Percentiles rank a stretch among this genome's conserved stretches.
phyloP scores from a whole-genome alignment of 257 asterid genomes.

The Prunella vulgaris region DNA sequence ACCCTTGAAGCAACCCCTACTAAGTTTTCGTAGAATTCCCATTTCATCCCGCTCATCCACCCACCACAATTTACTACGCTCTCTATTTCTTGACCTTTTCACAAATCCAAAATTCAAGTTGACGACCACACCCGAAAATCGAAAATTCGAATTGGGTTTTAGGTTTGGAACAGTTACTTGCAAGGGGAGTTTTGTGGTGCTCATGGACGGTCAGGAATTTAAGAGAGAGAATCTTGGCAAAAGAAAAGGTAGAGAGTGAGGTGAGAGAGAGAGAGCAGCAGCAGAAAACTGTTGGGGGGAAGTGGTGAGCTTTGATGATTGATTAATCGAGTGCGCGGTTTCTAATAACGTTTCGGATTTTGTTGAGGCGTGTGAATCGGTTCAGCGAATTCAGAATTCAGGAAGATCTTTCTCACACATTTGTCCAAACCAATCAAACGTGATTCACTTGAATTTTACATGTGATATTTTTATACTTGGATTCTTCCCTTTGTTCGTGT shows the following conservation, averaged over 20 bases:
- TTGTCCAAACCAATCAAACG: constrained; percentile 12
- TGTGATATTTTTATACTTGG: neutral
- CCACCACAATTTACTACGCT: constrained; percentile 30
- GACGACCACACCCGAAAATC: constrained; percentile 29
- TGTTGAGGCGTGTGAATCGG: neutral
- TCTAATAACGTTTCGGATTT: neutral
- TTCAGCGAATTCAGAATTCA: neutral
- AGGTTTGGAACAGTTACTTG: constrained; percentile 34
- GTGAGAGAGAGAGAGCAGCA: neutral
- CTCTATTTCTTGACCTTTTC: constrained; percentile 25
- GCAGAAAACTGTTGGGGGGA: neutral
- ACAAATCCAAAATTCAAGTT: constrained; percentile 30
- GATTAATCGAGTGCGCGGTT: neutral
- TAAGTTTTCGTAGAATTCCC: constrained; percentile 46
- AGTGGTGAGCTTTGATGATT: neutral
- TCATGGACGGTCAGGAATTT: constrained; percentile 38
- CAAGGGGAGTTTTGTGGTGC: constrained; percentile 47
- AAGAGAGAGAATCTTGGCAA: constrained; percentile 27
- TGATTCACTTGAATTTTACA: constrained; percentile 6
- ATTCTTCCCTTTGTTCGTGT: too few relatives aligned
- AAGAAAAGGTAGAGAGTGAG: neutral
- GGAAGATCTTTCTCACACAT: neutral
- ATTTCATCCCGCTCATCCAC: constrained; percentile 42
- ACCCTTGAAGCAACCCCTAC: constrained; percentile 55
- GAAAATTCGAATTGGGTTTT: constrained; percentile 30